Conservation (phyloP, 768 basidiomycete species). For the Kwoniella newhampshirensis region DNA sequence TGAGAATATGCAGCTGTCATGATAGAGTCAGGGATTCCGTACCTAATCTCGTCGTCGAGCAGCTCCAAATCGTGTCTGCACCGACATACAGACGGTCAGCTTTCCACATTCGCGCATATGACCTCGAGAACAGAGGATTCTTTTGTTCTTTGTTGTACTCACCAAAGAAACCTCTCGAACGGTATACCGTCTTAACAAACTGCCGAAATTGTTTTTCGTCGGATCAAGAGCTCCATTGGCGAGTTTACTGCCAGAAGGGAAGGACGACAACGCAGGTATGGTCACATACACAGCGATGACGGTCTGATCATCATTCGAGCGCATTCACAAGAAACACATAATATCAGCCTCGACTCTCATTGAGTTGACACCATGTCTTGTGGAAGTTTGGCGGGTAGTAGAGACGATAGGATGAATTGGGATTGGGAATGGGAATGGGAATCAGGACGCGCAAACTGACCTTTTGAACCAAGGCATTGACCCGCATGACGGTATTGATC, state of each 20-base stretch:
- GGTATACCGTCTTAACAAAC: constrained; percentile 67
- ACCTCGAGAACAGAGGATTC: not conserved
- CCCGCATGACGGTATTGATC: constrained; percentile 94
- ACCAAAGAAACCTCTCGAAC: constrained; percentile 69
- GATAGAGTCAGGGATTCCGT: no score
- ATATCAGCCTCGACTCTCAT: no score
- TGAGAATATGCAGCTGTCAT: no score
- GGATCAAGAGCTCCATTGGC: constrained; percentile 28
- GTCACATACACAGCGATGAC: constrained; percentile 87
- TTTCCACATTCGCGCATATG: constrained; percentile 1
- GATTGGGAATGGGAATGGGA: not conserved
- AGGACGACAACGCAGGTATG: constrained; percentile 66
- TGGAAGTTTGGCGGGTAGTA: no score
- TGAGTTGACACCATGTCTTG: no score
- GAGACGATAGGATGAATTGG: no score
- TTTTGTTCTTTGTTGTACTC: constrained; percentile 9
- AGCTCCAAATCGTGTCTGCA: constrained; percentile 44
- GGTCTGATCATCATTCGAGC: no score
- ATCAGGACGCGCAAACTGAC: constrained; percentile 56
- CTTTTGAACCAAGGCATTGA: constrained; percentile 96
- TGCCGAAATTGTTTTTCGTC: constrained; percentile 58
- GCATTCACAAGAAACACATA: no score
- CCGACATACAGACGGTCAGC: no score
- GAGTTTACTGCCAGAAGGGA: constrained; percentile 52
- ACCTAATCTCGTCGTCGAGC: constrained; percentile 35